Percentiles rank a stretch among this genome's conserved stretches.
phyloP scores from a whole-genome alignment of 345 rosid genomes.

The Murraya paniculata region DNA sequence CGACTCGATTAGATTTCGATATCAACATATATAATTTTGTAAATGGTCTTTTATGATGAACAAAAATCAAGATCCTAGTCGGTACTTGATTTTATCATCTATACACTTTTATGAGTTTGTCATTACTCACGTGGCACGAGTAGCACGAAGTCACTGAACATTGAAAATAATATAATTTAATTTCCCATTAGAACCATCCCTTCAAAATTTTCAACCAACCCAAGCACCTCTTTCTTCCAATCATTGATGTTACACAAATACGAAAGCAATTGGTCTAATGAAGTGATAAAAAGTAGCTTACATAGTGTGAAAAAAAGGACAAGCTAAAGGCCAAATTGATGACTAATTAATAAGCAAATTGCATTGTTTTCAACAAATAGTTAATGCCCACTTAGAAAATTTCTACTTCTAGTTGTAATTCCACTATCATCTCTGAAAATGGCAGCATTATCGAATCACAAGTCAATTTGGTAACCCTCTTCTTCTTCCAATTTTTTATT shows the following conservation, averaged over 20 bases:
- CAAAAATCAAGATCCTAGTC: too few species aligned
- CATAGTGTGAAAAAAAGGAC: background rate
- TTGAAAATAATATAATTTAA: too few species aligned
- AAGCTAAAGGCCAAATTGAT: background rate
- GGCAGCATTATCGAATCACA: background rate
- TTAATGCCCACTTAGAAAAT: conserved; percentile 8
- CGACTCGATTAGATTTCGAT: too few species aligned
- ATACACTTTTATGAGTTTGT: too few species aligned
- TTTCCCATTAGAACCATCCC: background rate
- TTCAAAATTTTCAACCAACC: background rate
- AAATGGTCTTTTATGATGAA: too few species aligned
- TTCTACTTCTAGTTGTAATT: conserved; percentile 12
- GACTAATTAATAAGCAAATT: background rate
- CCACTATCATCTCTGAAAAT: conserved; percentile 6
- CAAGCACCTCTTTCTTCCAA: background rate
- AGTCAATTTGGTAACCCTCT: conserved; percentile 11
- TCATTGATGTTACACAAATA: background rate
- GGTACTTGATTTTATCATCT: too few species aligned
- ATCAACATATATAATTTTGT: too few species aligned
- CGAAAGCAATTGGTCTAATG: background rate
- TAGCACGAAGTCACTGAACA: too few species aligned
- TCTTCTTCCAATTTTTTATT: too few species aligned
- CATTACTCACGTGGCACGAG: too few species aligned
- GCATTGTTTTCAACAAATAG: conserved; percentile 6
- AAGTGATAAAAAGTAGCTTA: background rate